These are phyloP conservation scores for Gloeophyllum trabeum DNA, from an alignment of 768 basidiomycete genomes.

Conservation along the genomic window DNA sequence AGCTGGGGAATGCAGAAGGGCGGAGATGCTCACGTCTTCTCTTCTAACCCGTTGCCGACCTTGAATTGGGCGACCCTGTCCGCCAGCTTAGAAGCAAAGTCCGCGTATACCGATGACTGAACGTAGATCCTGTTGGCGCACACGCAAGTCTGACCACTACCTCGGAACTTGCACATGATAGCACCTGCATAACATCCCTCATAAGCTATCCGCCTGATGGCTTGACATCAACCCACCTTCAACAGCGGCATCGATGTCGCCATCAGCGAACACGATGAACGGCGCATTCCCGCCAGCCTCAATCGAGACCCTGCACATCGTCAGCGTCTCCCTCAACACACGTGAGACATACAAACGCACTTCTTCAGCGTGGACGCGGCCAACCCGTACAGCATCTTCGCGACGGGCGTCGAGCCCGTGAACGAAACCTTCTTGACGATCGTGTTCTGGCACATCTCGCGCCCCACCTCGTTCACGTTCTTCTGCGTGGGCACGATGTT, in stretches of 20 bases:
- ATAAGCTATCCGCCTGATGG: background rate
- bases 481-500: conserved; percentile 88
- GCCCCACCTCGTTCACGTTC: conserved; percentile 78
- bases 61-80: conserved; percentile 78
- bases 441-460: conserved; percentile 88
- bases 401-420: conserved; percentile 80
- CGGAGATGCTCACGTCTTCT: conserved; percentile 44
- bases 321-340: background rate
- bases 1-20: background rate
- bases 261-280: conserved; percentile 96
- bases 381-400: conserved; percentile 63
- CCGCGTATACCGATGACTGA: conserved; percentile 83
- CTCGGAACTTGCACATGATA: conserved; percentile 70
- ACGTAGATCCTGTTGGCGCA: conserved; percentile 91
- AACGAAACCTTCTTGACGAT: conserved; percentile 83
- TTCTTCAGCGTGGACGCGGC: conserved; percentile 76
- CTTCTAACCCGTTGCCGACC: conserved; percentile 79
- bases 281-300: conserved; percentile 94
- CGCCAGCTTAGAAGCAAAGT: conserved; percentile 81
- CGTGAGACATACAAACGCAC: conserved; percentile 24
- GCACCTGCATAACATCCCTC: conserved; percentile 35
- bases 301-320: conserved; percentile 39
- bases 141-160: conserved; percentile 75
- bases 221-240: conserved; percentile 37
- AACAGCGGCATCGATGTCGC: conserved; percentile 86